phyloP scores from a whole-genome alignment of 345 rosid genomes.

The Firmiana major region DNA sequence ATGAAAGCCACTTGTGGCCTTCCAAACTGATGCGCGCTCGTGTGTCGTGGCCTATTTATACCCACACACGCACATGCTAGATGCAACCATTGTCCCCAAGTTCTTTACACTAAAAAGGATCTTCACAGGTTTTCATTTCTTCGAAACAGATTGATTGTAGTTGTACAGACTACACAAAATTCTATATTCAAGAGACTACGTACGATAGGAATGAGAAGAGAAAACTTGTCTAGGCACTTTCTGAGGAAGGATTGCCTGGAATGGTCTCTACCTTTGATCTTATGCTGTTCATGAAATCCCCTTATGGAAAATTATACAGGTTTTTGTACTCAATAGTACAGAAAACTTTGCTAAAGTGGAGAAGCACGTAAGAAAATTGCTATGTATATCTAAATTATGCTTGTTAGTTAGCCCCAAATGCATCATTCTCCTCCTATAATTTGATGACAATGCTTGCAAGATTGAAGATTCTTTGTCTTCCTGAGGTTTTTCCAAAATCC shows the following conservation, averaged over 20 bases:
- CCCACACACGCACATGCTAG: neutral
- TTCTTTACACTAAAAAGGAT: neutral
- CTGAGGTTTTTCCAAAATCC: neutral
- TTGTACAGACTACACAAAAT: no score
- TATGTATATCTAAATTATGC: neutral
- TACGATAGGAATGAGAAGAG: no score
- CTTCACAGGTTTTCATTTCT: no score
- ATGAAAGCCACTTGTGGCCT: neutral
- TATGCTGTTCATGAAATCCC: no score
- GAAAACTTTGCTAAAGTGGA: no score
- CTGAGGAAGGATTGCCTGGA: neutral
- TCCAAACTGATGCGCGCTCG: neutral
- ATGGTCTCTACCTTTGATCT: neutral
- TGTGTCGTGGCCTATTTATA: neutral
- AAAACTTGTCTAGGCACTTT: neutral
- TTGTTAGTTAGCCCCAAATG: neutral
- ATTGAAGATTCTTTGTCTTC: neutral
- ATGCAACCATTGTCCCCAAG: slow-evolving; percentile 15
- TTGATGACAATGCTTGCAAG: neutral
- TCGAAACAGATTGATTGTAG: no score
- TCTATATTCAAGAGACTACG: no score
- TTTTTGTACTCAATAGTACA: no score
- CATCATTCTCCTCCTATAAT: neutral
- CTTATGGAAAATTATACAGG: no score
- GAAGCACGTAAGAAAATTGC: no score